These are phyloP conservation scores for Colletotrichum somersetense DNA, from an alignment of 2,329 filamentous ascomycete species.

Conservation along the genomic window DNA sequence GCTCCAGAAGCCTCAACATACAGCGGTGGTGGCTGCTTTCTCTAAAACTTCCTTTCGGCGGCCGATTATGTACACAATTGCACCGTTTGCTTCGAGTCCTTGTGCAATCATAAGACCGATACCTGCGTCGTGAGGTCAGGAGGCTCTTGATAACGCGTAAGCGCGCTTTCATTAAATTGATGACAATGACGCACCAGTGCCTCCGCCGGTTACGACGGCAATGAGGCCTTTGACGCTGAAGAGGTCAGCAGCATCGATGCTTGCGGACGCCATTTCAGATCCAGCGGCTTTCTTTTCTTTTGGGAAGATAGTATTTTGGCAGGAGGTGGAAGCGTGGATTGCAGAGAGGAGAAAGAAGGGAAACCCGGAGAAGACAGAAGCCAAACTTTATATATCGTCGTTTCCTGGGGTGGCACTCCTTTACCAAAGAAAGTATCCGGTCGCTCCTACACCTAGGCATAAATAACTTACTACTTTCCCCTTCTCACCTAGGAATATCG, in stretches of 20 bases:
- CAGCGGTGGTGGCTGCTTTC: constrained; percentile 51
- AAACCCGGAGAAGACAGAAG: too few relatives aligned
- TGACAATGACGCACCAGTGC: constrained; percentile 43
- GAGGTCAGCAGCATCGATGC: constrained; percentile 48
- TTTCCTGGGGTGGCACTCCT: too few relatives aligned
- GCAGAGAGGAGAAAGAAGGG: too few relatives aligned
- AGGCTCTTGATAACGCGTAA: too few relatives aligned
- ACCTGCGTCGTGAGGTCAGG: constrained; percentile 49
- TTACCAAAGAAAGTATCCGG: too few relatives aligned
- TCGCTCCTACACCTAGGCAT: too few relatives aligned
- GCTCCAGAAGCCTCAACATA: constrained; percentile 39
- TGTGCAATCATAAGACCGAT: constrained; percentile 65
- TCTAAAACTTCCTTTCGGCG: constrained; percentile 59
- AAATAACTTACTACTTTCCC: too few relatives aligned
- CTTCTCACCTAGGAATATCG: too few relatives aligned
- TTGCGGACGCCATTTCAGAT: constrained; percentile 37
- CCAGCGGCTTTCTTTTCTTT: too few relatives aligned
- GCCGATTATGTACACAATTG: constrained; percentile 65
- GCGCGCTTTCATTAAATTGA: not conserved
- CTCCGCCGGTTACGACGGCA: constrained; percentile 68
- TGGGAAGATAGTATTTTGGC: not conserved
- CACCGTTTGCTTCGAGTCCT: constrained; percentile 63
- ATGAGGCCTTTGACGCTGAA: constrained; percentile 65
- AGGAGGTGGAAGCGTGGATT: too few relatives aligned
- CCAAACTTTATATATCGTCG: too few relatives aligned